Evolutionary conservation across 2,329 filamentous ascomycete genomes (phyloP).

Genomic region (Rasamsonia emersonii): DNA sequence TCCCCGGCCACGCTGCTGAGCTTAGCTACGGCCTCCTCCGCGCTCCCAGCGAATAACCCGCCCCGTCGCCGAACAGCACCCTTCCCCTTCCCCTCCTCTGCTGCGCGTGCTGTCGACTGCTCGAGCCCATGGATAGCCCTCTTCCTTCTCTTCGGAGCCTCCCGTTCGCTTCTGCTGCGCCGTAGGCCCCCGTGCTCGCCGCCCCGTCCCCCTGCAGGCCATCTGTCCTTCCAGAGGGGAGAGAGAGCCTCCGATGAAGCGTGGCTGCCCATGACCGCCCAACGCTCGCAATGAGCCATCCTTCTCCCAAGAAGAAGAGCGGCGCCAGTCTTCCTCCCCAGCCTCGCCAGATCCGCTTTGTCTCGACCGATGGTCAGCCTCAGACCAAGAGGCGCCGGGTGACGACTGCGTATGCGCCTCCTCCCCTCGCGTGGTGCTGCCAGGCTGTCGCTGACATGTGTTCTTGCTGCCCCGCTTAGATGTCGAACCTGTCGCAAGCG

Average conservation of each 20-base stretch:
- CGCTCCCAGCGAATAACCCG: too few species aligned
- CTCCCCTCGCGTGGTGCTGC: constrained; percentile 8
- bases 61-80: too few species aligned
- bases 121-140: too few species aligned
- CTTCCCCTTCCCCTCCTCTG: too few species aligned
- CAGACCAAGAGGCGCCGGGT: constrained; percentile 71
- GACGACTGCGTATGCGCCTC: constrained; percentile 58
- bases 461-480: constrained; percentile 28
- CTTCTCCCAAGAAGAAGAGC: constrained; percentile 27
- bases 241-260: constrained; percentile 22
- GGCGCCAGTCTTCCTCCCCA: constrained; percentile 12
- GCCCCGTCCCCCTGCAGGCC: too few species aligned
- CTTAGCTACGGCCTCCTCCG: too few species aligned
- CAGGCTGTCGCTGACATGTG: constrained; percentile 9
- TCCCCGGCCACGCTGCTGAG: too few species aligned
- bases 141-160: too few species aligned
- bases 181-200: too few species aligned
- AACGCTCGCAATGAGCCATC: constrained; percentile 31
- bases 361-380: constrained; percentile 72
- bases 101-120: too few species aligned
- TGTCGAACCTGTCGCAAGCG: constrained; percentile 67
- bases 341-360: constrained; percentile 58
- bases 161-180: too few species aligned
- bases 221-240: too few species aligned
- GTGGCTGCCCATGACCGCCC: constrained; percentile 23